Evolutionary conservation across 2,329 filamentous ascomycete genomes (phyloP).

Genomic region (Microcyclospora pomicola): DNA sequence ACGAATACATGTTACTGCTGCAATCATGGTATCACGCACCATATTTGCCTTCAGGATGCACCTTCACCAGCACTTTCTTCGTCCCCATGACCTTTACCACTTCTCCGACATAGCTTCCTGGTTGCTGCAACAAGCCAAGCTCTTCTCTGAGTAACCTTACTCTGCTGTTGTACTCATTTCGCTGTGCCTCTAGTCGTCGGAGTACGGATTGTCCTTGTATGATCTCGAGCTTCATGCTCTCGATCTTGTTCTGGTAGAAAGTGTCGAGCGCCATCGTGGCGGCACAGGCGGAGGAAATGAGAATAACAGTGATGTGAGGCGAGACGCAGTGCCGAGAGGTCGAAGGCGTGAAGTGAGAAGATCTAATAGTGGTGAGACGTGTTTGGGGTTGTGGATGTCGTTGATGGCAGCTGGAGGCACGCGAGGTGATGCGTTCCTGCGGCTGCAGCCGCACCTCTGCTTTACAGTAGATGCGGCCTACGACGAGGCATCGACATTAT

Average conservation of each 20-base stretch:
- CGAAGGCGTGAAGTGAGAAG: neutral
- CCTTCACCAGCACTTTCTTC: conserved; percentile 97
- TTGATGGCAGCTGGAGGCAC: too few relatives aligned
- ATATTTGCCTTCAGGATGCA: conserved; percentile 99
- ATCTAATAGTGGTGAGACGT: too few relatives aligned
- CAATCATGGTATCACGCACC: conserved; percentile 42
- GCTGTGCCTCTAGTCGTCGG: conserved; percentile 87
- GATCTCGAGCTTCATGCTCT: conserved; percentile 99
- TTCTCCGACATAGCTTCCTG: conserved; percentile 94
- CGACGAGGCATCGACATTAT: too few relatives aligned
- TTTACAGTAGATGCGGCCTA: too few relatives aligned
- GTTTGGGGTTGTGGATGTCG: too few relatives aligned
- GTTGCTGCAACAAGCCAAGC: conserved; percentile 88
- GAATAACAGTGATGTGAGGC: too few relatives aligned
- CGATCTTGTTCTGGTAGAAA: conserved; percentile 99
- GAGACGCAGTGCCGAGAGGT: neutral
- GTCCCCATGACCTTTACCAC: conserved; percentile 99
- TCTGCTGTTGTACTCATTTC: conserved; percentile 98
- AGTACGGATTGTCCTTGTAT: conserved; percentile 95
- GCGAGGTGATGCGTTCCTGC: too few relatives aligned
- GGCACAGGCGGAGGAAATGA: neutral
- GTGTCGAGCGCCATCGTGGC: conserved; percentile 91
- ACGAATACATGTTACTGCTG: neutral
- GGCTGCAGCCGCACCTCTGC: too few relatives aligned
- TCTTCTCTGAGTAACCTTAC: conserved; percentile 91